Evolutionary conservation across 768 basidiomycete species (phyloP), one percentile per base, ranked within the genome.

Genomic region (Arthromyces matolae): DNA sequence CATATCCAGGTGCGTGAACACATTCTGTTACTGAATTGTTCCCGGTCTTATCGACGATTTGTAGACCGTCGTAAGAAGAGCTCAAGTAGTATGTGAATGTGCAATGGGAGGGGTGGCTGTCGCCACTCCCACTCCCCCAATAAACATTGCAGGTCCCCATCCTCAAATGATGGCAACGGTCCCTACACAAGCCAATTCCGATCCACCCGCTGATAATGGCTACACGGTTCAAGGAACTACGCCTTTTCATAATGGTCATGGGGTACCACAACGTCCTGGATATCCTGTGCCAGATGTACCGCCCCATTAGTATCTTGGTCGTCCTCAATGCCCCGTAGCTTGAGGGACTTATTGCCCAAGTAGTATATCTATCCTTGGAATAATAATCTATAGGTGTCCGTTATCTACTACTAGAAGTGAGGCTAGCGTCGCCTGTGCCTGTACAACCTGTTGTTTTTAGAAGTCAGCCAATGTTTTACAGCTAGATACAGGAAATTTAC

Each of bases 71-170:
- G 88, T 93, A 9, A 68, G 89, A 50, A 71, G 90, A 44, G 89
- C 91, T 13, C 91, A 92, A 65, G 90, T 90, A 12, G 82, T 92
- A 37, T 93, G 90, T 57, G 86, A 89, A 65, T 93, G 87, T 60
- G 89, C 89, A 1, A 66, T 90, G 61, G 69, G 69, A n/a, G n/a
- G n/a, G n/a, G n/a, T n/a, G n/a, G n/a, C n/a, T n/a, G n/a, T n/a
- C n/a, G n/a, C n/a, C n/a, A n/a, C n/a, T n/a, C 8, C 69, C 71
- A 9, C 57, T 60, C 47, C n/a, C n/a, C 55, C 58, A 13, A 49
- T 60, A 10, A 45, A 36, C 16, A 3, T 29, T n/a, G n/a, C n/a
- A n/a, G n/a, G n/a, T n/a, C n/a, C n/a, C n/a, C n/a, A n/a, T n/a
- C n/a, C n/a, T n/a, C n/a, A n/a, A n/a, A n/a, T n/a, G n/a, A n/a